Base-by-base conservation (phyloP, 495 filamentous ascomycete genomes). In the Aspergillus sclerotiicarbonarius region DNA sequence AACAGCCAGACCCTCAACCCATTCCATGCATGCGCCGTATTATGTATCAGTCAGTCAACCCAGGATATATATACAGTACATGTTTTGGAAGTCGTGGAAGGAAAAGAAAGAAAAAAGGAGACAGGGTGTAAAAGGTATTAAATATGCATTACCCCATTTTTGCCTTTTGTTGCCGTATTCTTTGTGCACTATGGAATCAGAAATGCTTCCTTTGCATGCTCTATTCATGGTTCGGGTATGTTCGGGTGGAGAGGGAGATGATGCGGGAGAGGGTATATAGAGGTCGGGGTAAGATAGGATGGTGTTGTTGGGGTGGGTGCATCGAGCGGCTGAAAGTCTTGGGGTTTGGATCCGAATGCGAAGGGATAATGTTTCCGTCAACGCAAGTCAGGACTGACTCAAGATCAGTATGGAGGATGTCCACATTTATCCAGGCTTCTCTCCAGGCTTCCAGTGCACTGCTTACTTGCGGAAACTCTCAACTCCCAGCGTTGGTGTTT, bases 401-500 rank as follows among this genome's bases (percentile, higher is more conserved):
- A 35, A 13, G 13, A 6, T 41, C 10, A 41, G 37, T n/a, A 25
- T 25, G 13, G 37, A n/a, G 13, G 5, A 12, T 13, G 13, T 41
- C n/a, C 37, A n/a, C 37, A n/a, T 41, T n/a, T n/a, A 41, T 41
- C 5, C 37, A n/a, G 4, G 37, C n/a, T 41, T 35, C 13, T 41
- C 37, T 1, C 35, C 37, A 12, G 9, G 12, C 12, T 15, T n/a
- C 13, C 8, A 6, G 37, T 41, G 15, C 51, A 44, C 18, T 31
- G 44, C 43, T 63, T 62, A 79, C 62, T 79, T 86, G 54, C 90
- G 82, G 63, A 96, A 90, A 43, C 85, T 87, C 56, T 98, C 94
- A 32, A 97, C 90, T 6, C 88, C 86, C 50, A 98, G 80, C 31
- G 81, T 86, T 20, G 94, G 94, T 25, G 92, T 93, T 71, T 98